Evolutionary conservation across 805 yeast species (phyloP).

Genomic region (Huiozyma sinensis): DNA sequence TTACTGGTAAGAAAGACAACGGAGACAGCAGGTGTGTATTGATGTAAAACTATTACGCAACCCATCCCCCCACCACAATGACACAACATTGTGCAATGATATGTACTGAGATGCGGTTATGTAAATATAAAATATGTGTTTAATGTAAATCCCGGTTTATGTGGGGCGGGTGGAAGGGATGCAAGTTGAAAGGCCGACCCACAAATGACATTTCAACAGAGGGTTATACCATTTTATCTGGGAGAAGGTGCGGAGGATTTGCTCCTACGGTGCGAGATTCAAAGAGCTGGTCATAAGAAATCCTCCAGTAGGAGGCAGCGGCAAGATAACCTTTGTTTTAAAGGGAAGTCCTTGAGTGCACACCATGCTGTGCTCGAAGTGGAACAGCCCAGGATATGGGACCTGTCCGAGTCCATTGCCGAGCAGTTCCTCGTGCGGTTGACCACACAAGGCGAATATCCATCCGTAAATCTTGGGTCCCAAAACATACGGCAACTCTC

Average conservation of each 20-base stretch:
- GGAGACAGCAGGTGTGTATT: slow-evolving; percentile 1
- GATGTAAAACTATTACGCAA: neutral
- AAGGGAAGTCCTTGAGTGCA: neutral
- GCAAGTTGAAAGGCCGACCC: neutral
- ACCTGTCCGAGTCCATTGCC: neutral
- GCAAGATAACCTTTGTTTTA: neutral
- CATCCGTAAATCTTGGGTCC: neutral
- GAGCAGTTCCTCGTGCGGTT: neutral
- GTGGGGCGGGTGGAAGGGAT: no score
- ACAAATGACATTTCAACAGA: neutral
- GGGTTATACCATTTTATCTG: neutral
- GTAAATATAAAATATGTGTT: no score
- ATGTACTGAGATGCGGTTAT: no score
- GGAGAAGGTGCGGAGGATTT: neutral
- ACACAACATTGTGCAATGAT: no score
- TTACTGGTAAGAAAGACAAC: neutral
- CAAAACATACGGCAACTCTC: no score
- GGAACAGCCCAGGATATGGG: neutral
- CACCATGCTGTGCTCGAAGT: neutral
- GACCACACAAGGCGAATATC: neutral
- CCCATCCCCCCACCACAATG: neutral
- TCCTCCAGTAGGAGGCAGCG: neutral
- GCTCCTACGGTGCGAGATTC: neutral
- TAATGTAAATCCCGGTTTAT: no score
- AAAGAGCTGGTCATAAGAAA: neutral